Evolutionary conservation across 495 filamentous ascomycete species (phyloP), one percentile per base, ranked within the genome.

Genomic region (Arthonia radiata): DNA sequence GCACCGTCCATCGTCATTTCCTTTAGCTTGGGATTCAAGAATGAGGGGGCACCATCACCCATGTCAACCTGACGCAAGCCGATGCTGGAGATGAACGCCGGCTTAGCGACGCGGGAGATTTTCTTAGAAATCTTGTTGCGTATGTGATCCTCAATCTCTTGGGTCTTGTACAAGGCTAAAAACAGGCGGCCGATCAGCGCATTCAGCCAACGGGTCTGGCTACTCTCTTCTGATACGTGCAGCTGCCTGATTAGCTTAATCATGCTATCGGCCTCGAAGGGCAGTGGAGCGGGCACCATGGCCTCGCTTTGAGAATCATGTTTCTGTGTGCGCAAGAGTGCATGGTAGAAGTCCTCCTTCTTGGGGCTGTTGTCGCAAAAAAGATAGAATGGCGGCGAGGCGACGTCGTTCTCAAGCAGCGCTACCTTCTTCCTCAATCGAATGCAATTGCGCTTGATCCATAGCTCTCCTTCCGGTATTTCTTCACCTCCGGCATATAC

Each of bases 311-410:
- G 6, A 22, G 6, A 7, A 13, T 58, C 54, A 37, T 65, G 68
- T 26, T 78, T 67, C 40, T 90, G 78, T 33, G 81, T 86, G 32
- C 73, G 64, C 10, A 97, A 57, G 36, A 97, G 57, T 12, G 82
- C 75, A 44, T 89, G 77, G 46, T 97, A 97, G 52, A 97, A 94
- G 37, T 97, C 86, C 43, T 97, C 86, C 48, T 97, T 94, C 13
- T 83, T 76, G 0, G 79, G 90, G 38, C 75, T 71, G 34, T 89
- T 89, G 27, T 92, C 78, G 0, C 80, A 90, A 46, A 93, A 97
- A 1, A 97, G 50, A 42, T 65, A 94, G 47, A 91, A 94, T 1
- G 89, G 83, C 9, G 57, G 50, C 21, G 68, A 59, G 1, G 59
- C 36, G 24, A 62, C 63, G 7, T 43, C 51, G 27, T 64, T 54